These are phyloP conservation scores for Austroboletus niveus DNA, from an alignment of 1,284 basidiomycete species.

Conservation along the genomic window DNA sequence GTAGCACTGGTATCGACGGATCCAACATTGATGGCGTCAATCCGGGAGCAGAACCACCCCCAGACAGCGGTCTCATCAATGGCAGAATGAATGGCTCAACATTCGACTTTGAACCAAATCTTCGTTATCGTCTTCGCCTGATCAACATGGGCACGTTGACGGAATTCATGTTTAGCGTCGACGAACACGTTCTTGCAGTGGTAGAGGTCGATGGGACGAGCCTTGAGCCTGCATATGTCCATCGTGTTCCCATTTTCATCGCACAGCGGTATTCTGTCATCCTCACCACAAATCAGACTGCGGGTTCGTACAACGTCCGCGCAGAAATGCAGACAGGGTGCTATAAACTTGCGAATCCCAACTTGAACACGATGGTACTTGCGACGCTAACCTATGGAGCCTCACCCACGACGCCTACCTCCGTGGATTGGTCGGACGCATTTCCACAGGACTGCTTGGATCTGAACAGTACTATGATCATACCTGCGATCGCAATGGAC, in stretches of 20 bases:
- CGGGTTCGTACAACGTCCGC: constrained; percentile 32
- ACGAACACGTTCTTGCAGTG: constrained; percentile 27
- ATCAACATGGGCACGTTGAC: constrained; percentile 33
- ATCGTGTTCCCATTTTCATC: constrained; percentile 31
- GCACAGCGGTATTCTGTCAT: constrained; percentile 34
- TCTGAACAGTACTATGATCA: constrained; percentile 29
- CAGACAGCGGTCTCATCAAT: no score
- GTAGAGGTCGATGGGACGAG: constrained; percentile 33
- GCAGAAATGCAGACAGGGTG: constrained; percentile 31
- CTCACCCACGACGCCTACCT: constrained; percentile 20
- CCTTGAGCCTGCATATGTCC: constrained; percentile 26
- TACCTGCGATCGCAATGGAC: constrained; percentile 25
- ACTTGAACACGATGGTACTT: constrained; percentile 31
- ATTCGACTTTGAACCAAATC: no score
- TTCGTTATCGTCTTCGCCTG: no score
- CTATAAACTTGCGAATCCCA: constrained; percentile 31
- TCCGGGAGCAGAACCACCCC: no score
- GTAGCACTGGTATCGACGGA: no score
- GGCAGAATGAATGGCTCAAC: no score
- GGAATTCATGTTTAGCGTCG: constrained; percentile 32
- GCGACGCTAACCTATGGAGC: constrained; percentile 29
- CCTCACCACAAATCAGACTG: constrained; percentile 31
- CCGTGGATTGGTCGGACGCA: constrained; percentile 29
- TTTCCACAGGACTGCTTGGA: constrained; percentile 25
- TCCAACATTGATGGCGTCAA: no score